phyloP scores from a whole-genome alignment of 768 basidiomycete genomes.

The Pulveroboletus sp. region DNA sequence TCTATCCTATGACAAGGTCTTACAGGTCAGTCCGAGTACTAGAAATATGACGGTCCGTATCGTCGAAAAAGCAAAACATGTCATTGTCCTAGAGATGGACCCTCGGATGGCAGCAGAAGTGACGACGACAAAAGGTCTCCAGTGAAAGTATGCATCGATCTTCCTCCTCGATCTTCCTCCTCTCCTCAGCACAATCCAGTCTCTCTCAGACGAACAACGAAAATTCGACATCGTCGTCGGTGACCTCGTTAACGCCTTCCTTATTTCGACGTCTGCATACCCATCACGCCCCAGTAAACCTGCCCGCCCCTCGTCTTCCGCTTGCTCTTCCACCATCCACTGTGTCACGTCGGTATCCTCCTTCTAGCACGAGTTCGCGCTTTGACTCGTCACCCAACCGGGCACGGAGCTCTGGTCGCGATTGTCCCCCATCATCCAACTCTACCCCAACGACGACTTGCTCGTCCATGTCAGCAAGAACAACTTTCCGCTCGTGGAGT shows the following conservation, averaged over 20 bases:
- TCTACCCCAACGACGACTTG: slow-evolving; percentile 94
- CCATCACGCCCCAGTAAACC: slow-evolving; percentile 98
- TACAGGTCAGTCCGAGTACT: slow-evolving; percentile 97
- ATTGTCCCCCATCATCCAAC: slow-evolving; percentile 92
- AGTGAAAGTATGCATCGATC: slow-evolving; percentile 85
- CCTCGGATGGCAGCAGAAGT: slow-evolving; percentile 98
- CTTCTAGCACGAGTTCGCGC: slow-evolving; percentile 99
- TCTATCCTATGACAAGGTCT: slow-evolving; percentile 90
- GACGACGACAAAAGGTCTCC: slow-evolving; percentile 91
- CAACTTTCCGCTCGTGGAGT: slow-evolving; percentile 94
- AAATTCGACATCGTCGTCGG: slow-evolving; percentile 95
- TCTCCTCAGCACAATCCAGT: neutral
- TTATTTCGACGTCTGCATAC: slow-evolving; percentile 99
- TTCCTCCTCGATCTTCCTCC: no score
- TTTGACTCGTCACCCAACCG: slow-evolving; percentile 84
- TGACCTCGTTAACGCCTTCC: slow-evolving; percentile 98
- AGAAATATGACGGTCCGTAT: slow-evolving; percentile 95
- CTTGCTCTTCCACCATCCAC: slow-evolving; percentile 90
- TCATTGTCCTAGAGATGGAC: slow-evolving; percentile 95
- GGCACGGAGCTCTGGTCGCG: slow-evolving; percentile 88
- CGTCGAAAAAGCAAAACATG: slow-evolving; percentile 87
- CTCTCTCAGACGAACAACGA: slow-evolving; percentile 70
- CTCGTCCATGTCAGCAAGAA: slow-evolving; percentile 96
- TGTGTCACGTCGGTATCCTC: slow-evolving; percentile 91
- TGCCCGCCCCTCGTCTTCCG: slow-evolving; percentile 97